Evolutionary conservation across 2,329 filamentous ascomycete genomes (phyloP).

Genomic region (Talaromyces marneffei): DNA sequence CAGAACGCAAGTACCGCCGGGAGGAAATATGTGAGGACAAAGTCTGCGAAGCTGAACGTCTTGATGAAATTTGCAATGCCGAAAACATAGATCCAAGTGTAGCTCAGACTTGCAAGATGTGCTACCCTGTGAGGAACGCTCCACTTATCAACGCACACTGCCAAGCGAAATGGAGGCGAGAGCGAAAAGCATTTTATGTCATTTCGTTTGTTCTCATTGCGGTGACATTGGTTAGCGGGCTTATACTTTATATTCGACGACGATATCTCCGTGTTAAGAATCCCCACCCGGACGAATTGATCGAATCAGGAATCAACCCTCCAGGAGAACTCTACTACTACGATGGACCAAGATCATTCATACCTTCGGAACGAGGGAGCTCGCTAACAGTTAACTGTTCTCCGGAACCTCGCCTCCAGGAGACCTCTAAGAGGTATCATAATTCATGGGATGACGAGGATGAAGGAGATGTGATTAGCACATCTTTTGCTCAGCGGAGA

Average conservation of each 20-base stretch:
- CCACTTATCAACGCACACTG: slow-evolving; percentile 16
- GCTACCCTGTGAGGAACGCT: slow-evolving; percentile 15
- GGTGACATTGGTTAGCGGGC: slow-evolving; percentile 8
- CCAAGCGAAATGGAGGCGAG: slow-evolving; percentile 12
- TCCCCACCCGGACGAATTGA: neutral
- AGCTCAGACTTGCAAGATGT: slow-evolving; percentile 16
- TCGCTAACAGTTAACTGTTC: neutral
- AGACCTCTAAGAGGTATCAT: neutral
- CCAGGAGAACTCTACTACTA: slow-evolving; percentile 13
- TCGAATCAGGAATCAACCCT: neutral
- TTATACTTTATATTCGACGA: slow-evolving; percentile 14
- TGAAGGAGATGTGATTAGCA: slow-evolving; percentile 2
- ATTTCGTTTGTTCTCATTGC: slow-evolving; percentile 15
- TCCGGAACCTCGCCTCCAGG: neutral
- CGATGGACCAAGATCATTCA: slow-evolving; percentile 4
- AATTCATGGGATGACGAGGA: slow-evolving; percentile 7
- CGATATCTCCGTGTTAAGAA: slow-evolving; percentile 8
- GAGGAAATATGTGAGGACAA: slow-evolving; percentile 13
- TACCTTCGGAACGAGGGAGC: neutral
- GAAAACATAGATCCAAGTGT: slow-evolving; percentile 3
- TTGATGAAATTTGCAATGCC: slow-evolving; percentile 12
- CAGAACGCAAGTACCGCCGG: slow-evolving; percentile 3
- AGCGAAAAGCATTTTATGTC: slow-evolving; percentile 16
- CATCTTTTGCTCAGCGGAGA: slow-evolving; percentile 10
- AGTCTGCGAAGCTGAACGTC: slow-evolving; percentile 11